Percentiles rank a stretch among this genome's conserved stretches.
These are phyloP conservation scores for Tremella fuciformis DNA, from an alignment of 768 basidiomycete genomes.

Conservation along the genomic window DNA sequence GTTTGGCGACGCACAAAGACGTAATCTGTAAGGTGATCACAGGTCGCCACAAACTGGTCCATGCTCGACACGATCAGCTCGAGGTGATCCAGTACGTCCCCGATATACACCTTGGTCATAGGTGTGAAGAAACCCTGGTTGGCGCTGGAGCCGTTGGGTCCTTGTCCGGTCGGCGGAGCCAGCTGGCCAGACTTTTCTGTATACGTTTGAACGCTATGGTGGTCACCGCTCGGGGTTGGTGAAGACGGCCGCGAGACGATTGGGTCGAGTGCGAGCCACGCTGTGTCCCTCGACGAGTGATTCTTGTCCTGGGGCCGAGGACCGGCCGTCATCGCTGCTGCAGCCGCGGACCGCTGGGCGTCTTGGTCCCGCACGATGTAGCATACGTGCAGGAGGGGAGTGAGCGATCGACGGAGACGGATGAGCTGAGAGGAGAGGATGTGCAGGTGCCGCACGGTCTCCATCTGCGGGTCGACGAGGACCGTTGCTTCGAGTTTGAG, in stretches of 20 bases:
- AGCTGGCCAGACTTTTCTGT: not conserved
- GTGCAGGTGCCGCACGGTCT: slow-evolving; percentile 49
- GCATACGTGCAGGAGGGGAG: slow-evolving; percentile 43
- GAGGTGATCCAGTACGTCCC: slow-evolving; percentile 51
- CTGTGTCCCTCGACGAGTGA: slow-evolving; percentile 1
- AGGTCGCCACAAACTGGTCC: slow-evolving; percentile 47
- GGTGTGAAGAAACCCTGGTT: slow-evolving; percentile 34
- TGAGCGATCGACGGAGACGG: slow-evolving; percentile 44
- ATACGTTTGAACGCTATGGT: not conserved
- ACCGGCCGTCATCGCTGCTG: slow-evolving; percentile 26
- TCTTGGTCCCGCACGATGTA: slow-evolving; percentile 50
- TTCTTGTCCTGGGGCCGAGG: slow-evolving; percentile 2
- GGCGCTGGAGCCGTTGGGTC: not conserved
- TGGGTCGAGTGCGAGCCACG: not conserved
- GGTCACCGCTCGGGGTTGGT: slow-evolving; percentile 13
- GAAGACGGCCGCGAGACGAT: slow-evolving; percentile 3
- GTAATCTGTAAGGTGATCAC: slow-evolving; percentile 50
- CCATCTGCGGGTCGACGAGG: slow-evolving; percentile 49
- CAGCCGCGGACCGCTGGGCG: slow-evolving; percentile 40
- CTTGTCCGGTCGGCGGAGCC: not conserved
- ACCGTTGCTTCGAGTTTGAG: slow-evolving; percentile 50
- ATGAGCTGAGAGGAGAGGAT: slow-evolving; percentile 51
- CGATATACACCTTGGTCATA: slow-evolving; percentile 48
- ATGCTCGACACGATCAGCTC: slow-evolving; percentile 43
- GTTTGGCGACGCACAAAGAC: slow-evolving; percentile 43